A percentile compares a stretch with the other conserved stretches of the same genome.
Conservation (phyloP, 2,329 filamentous ascomycete species). For the Massarina eburnea region DNA sequence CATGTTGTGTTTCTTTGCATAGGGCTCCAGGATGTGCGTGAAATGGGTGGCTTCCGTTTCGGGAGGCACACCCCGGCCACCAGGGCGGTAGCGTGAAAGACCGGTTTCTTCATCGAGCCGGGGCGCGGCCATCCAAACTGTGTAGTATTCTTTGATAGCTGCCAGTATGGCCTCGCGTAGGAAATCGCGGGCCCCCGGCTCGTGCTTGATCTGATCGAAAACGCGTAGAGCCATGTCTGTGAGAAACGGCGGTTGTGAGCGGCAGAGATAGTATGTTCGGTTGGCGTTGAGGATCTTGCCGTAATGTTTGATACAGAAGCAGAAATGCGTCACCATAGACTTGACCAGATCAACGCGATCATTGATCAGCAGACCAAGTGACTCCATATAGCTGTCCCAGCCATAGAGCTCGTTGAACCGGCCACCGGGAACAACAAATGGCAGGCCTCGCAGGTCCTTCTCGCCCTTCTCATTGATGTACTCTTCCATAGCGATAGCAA, state of each 20-base stretch:
- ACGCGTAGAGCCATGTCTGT: conserved; percentile 96
- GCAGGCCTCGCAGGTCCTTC: conserved; percentile 73
- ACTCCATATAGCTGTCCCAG: conserved; percentile 99
- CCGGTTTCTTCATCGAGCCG: conserved; percentile 76
- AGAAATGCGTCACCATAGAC: conserved; percentile 94
- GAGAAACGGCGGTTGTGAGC: conserved; percentile 93
- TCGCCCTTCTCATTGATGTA: conserved; percentile 66
- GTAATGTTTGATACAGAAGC: conserved; percentile 97
- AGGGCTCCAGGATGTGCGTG: conserved; percentile 77
- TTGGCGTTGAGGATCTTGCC: conserved; percentile 98
- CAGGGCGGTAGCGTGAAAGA: conserved; percentile 80
- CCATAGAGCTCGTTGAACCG: conserved; percentile 98
- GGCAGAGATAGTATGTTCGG: conserved; percentile 88
- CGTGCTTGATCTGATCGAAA: conserved; percentile 89
- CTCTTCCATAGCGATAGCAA: conserved; percentile 88
- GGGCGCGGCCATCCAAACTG: conserved; percentile 75
- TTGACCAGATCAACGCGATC: conserved; percentile 86
- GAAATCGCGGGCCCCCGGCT: conserved; percentile 79
- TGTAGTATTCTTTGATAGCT: conserved; percentile 95
- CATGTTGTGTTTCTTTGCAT: conserved; percentile 81
- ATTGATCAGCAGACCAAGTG: conserved; percentile 82
- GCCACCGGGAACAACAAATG: conserved; percentile 96
- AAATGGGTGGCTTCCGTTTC: conserved; percentile 91
- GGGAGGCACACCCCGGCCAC: conserved; percentile 82
- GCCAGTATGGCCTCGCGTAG: conserved; percentile 77